Percentiles rank a stretch among this genome's conserved stretches.
Conservation (phyloP, 2,329 filamentous ascomycete genomes). For the Phialemoniopsis sp. region DNA sequence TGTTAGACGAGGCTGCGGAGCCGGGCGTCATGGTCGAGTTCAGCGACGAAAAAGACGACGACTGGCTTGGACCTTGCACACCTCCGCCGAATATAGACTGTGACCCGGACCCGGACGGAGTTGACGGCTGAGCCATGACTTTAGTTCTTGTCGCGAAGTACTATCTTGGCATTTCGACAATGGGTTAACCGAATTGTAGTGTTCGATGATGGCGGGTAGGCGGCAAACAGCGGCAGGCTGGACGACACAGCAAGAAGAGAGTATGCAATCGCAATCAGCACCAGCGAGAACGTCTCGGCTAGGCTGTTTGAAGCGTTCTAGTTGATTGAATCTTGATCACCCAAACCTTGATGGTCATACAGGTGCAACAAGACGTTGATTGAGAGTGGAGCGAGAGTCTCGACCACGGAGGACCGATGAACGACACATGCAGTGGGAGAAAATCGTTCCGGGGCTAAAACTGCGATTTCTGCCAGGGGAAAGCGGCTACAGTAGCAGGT, state of each 20-base stretch:
- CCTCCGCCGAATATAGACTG: conserved; percentile 44
- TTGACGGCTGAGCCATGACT: conserved; percentile 40
- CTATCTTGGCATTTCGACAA: conserved; percentile 1
- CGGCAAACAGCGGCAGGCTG: background rate
- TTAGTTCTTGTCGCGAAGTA: conserved; percentile 13
- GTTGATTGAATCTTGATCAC: too few relatives aligned
- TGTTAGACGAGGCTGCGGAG: conserved; percentile 56
- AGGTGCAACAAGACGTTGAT: too few relatives aligned
- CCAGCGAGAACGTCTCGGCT: background rate
- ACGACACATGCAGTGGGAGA: too few relatives aligned
- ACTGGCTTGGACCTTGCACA: conserved; percentile 20
- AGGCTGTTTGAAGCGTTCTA: too few relatives aligned
- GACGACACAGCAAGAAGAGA: background rate
- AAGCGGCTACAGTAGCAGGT: too few relatives aligned
- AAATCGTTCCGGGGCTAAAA: too few relatives aligned
- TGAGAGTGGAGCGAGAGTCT: too few relatives aligned
- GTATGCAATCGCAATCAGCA: too few relatives aligned
- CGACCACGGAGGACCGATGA: too few relatives aligned
- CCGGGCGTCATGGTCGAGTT: conserved; percentile 26
- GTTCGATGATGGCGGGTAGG: conserved; percentile 1
- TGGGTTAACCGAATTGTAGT: background rate
- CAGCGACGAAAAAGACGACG: conserved; percentile 18
- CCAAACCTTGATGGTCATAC: too few relatives aligned
- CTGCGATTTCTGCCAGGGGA: too few relatives aligned
- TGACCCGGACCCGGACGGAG: conserved; percentile 31